A percentile compares a stretch with the other conserved stretches of the same genome.
These are phyloP conservation scores for Abrus precatorius DNA, from an alignment of 306 rosid species.

Conservation along the genomic window DNA sequence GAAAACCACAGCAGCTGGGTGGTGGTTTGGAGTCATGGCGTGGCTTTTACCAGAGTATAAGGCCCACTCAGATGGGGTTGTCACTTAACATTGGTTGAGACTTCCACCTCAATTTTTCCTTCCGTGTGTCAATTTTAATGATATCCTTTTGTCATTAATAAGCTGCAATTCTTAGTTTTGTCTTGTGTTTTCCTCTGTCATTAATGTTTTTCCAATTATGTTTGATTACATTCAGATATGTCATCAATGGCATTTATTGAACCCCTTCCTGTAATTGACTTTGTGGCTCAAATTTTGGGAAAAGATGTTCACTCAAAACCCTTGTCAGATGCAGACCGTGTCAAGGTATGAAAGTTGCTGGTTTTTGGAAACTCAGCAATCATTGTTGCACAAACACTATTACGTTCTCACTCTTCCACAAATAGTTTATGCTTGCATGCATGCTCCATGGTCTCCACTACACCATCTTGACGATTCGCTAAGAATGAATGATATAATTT, in stretches of 20 bases:
- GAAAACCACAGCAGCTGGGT: slow-evolving; percentile 57
- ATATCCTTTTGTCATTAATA: background rate
- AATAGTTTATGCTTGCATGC: background rate
- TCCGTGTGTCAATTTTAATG: too few species aligned
- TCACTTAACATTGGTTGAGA: slow-evolving; percentile 61
- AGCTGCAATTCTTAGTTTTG: background rate
- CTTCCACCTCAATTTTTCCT: background rate
- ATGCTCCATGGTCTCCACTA: background rate
- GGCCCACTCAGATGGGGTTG: slow-evolving; percentile 68
- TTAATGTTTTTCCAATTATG: slow-evolving; percentile 7
- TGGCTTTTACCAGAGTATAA: slow-evolving; percentile 66
- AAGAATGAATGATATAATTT: background rate
- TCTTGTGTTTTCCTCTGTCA: background rate
- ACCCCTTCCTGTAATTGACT: slow-evolving; percentile 66
- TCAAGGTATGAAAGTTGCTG: slow-evolving; percentile 52
- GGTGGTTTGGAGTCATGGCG: slow-evolving; percentile 68
- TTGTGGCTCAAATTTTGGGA: slow-evolving; percentile 63
- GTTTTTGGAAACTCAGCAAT: slow-evolving; percentile 7
- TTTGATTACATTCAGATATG: slow-evolving; percentile 53
- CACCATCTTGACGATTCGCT: background rate
- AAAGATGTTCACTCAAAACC: slow-evolving; percentile 61
- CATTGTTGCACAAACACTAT: slow-evolving; percentile 4
- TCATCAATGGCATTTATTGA: slow-evolving; percentile 67
- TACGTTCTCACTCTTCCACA: background rate
- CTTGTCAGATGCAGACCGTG: slow-evolving; percentile 63